A percentile compares a stretch with the other conserved stretches of the same genome.
phyloP scores from a whole-genome alignment of 176 grass and related monocot species.

The Juncus inflexus region DNA sequence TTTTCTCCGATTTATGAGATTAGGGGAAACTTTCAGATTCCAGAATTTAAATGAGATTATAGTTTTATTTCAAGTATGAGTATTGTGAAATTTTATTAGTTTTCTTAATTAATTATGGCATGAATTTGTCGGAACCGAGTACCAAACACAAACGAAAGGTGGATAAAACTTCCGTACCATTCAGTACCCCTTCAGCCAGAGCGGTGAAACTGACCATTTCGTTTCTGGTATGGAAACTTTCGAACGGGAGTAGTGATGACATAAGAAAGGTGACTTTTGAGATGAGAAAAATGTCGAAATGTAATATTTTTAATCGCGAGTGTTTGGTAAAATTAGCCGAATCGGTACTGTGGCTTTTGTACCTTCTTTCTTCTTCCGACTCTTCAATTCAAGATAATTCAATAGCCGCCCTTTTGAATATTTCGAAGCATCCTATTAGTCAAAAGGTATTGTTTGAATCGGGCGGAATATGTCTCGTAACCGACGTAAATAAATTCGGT shows the following conservation, averaged over 20 bases:
- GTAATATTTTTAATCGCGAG: conserved; percentile 51
- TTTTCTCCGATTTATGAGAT: no score
- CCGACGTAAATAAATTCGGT: conserved; percentile 45
- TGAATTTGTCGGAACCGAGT: conserved; percentile 29
- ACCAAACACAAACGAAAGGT: conserved; percentile 41
- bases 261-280: conserved; percentile 56
- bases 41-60: no score
- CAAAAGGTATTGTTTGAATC: conserved; percentile 44
- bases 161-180: conserved; percentile 41
- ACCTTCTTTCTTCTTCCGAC: conserved; percentile 46
- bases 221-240: conserved; percentile 43
- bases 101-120: background rate
- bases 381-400: conserved; percentile 50
- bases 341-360: conserved; percentile 65
- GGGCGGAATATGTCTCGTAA: conserved; percentile 49
- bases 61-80: no score
- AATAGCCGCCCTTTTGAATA: conserved; percentile 48
- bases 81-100: no score
- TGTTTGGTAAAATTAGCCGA: conserved; percentile 67
- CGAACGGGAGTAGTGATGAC: conserved; percentile 23
- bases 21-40: no score
- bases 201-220: conserved; percentile 35
- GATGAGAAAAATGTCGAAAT: conserved; percentile 69
- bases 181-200: conserved; percentile 28
- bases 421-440: conserved; percentile 63